Conservation (phyloP, 345 rosid genomes). For the Syzygium oleosum region DNA sequence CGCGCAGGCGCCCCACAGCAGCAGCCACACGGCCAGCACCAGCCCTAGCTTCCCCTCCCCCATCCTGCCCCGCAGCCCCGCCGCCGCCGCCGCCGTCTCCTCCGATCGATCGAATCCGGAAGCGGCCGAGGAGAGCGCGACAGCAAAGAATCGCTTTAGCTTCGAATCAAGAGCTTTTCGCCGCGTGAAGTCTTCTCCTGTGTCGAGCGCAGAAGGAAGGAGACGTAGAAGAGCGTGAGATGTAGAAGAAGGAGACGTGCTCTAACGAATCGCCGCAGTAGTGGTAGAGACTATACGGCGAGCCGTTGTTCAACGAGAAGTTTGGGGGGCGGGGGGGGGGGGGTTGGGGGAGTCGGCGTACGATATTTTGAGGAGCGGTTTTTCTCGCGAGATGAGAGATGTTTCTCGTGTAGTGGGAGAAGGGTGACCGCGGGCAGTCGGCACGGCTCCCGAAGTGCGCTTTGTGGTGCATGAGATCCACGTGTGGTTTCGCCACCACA, state of each 20-base stretch:
- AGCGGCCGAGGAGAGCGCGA: not conserved
- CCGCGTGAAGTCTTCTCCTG: not conserved
- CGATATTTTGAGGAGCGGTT: not conserved
- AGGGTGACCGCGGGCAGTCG: too few species aligned
- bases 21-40: not conserved
- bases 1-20: constrained; percentile 1
- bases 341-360: not conserved
- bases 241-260: not conserved
- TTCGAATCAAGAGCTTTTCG: too few species aligned
- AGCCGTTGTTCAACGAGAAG: not conserved
- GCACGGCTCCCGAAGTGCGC: too few species aligned
- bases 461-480: too few species aligned
- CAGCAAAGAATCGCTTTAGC: too few species aligned
- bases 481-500: too few species aligned
- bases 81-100: not conserved
- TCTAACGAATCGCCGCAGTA: not conserved
- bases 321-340: not conserved
- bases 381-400: not conserved
- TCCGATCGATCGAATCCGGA: not conserved
- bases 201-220: not conserved
- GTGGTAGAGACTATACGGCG: not conserved
- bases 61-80: not conserved
- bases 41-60: not conserved
- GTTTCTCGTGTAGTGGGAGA: not conserved
- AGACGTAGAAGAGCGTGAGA: not conserved